These are phyloP conservation scores for Gillenia trifoliata DNA, from an alignment of 306 rosid species.

Conservation along the genomic window DNA sequence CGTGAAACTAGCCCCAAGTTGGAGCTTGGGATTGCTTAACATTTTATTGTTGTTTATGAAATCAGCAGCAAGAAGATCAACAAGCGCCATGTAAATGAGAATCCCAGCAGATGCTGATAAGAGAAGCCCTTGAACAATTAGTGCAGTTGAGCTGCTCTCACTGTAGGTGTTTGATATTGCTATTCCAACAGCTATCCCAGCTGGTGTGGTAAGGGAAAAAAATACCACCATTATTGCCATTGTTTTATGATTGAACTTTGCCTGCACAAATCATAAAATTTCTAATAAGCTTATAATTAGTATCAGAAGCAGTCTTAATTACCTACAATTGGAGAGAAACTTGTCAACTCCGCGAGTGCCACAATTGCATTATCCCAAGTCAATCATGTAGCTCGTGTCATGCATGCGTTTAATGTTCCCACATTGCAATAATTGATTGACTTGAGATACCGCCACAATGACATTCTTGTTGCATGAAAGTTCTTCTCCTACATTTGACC, in stretches of 20 bases:
- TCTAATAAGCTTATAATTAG: not conserved
- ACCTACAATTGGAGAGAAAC: no score
- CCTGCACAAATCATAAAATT: conserved; percentile 19
- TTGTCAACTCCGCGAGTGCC: no score
- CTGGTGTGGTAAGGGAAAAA: conserved; percentile 51
- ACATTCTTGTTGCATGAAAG: no score
- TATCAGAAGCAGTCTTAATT: no score
- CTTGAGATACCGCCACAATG: no score
- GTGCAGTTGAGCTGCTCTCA: conserved; percentile 37
- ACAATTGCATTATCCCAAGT: no score
- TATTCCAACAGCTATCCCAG: conserved; percentile 47
- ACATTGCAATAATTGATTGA: no score
- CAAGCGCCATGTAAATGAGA: conserved; percentile 60
- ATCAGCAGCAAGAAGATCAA: conserved; percentile 58
- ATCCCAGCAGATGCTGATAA: conserved; percentile 62
- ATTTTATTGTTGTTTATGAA: conserved; percentile 43
- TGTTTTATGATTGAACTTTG: conserved; percentile 32
- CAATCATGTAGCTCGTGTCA: no score
- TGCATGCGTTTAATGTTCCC: no score
- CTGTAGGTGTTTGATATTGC: conserved; percentile 45
- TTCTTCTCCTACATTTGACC: no score
- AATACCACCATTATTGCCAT: conserved; percentile 42
- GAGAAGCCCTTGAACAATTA: conserved; percentile 44
- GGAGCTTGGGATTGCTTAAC: conserved; percentile 42
- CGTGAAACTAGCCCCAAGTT: conserved; percentile 35